Percentiles rank a stretch among this genome's conserved stretches.
Evolutionary conservation across 192 early-diverging fungal genomes (phyloP).

Genomic region (Coemansia sp.): DNA sequence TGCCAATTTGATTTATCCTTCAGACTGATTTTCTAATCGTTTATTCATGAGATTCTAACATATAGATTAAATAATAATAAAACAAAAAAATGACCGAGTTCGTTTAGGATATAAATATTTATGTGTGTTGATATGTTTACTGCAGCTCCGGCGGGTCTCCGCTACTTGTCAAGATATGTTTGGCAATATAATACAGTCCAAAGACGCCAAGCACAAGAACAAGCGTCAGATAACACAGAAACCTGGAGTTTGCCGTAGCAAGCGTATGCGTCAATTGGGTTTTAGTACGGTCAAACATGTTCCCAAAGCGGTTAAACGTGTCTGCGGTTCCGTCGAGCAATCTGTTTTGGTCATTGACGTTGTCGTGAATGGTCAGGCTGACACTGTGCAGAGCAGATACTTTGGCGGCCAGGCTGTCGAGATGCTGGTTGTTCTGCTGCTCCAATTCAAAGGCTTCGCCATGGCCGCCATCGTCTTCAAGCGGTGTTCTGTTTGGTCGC

Average conservation of each 20-base stretch:
- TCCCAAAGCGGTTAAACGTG: slow-evolving; percentile 48
- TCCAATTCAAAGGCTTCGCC: slow-evolving; percentile 49
- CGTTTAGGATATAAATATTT: too few relatives aligned
- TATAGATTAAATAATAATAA: too few relatives aligned
- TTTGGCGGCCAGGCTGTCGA: slow-evolving; percentile 46
- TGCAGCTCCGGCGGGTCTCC: slow-evolving; percentile 23
- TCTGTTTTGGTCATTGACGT: slow-evolving; percentile 45
- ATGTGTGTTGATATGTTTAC: not conserved
- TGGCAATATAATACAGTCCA: slow-evolving; percentile 43
- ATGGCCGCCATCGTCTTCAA: slow-evolving; percentile 19
- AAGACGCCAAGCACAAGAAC: slow-evolving; percentile 36
- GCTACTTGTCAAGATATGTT: slow-evolving; percentile 19
- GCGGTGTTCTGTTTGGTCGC: slow-evolving; percentile 39
- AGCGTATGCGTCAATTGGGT: slow-evolving; percentile 41
- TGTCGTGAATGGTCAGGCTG: slow-evolving; percentile 45
- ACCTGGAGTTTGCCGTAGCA: slow-evolving; percentile 41
- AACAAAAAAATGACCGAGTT: not conserved
- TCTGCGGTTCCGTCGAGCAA: slow-evolving; percentile 37
- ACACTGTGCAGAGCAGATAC: slow-evolving; percentile 47
- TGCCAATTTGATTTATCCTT: not conserved
- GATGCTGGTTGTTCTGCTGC: slow-evolving; percentile 45
- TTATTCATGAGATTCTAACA: not conserved
- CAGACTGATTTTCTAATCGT: not conserved
- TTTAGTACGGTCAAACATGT: slow-evolving; percentile 49
- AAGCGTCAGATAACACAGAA: slow-evolving; percentile 43